These are phyloP conservation scores for Euryodendron excelsum DNA, from an alignment of 148 eudicot genomes.

Conservation along the genomic window DNA sequence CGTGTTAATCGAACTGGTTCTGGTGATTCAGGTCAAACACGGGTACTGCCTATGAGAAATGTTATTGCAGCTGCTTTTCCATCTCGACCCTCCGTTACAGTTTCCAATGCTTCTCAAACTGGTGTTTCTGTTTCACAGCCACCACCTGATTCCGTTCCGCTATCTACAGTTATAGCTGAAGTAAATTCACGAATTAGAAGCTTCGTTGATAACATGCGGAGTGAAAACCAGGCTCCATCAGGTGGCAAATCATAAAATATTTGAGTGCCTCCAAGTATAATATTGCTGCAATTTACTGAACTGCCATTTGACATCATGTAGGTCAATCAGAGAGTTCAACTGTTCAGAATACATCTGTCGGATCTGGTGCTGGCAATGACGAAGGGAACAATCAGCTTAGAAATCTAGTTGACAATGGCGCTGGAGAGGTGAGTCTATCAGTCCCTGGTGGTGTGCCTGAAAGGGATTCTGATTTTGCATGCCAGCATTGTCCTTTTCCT, in stretches of 20 bases:
- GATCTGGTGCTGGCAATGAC: conserved; percentile 29
- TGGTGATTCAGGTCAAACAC: conserved; percentile 45
- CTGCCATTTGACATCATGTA: conserved; percentile 16
- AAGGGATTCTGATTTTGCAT: conserved; percentile 21
- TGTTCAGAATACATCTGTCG: conserved; percentile 35
- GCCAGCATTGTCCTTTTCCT: conserved; percentile 1
- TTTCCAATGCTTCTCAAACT: conserved; percentile 42
- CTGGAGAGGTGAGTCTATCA: conserved; percentile 15
- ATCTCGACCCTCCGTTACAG: conserved; percentile 41
- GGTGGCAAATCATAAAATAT: conserved; percentile 24
- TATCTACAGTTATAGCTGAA: conserved; percentile 43
- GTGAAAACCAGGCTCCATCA: conserved; percentile 42
- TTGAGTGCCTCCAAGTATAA: background rate
- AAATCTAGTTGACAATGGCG: conserved; percentile 14
- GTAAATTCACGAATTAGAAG: conserved; percentile 50
- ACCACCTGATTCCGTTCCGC: conserved; percentile 36
- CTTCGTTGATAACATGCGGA: conserved; percentile 35
- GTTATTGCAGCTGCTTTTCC: conserved; percentile 53
- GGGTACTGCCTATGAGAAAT: conserved; percentile 43
- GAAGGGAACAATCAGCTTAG: conserved; percentile 15
- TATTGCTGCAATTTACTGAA: background rate
- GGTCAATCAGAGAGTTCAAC: conserved; percentile 39
- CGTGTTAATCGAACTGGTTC: conserved; percentile 37
- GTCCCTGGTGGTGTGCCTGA: conserved; percentile 11
- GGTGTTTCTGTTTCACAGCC: conserved; percentile 43